A percentile compares a stretch with the other conserved stretches of the same genome.
Conservation (phyloP, 768 basidiomycete species). For the Macrolepiota fuliginosa region DNA sequence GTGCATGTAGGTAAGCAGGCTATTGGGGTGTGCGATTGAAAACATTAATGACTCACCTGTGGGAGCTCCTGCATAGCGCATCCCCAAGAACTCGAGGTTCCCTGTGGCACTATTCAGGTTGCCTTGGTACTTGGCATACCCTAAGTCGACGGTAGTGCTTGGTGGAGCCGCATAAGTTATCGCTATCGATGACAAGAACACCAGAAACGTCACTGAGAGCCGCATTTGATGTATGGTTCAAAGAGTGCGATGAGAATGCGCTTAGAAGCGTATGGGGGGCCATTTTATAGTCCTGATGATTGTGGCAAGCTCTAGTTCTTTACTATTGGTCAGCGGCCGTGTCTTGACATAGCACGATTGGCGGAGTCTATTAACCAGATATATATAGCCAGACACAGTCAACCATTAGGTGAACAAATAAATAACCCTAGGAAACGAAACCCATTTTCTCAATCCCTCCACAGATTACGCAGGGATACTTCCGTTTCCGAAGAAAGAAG, state of each 20-base stretch:
- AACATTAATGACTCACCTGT: conserved; percentile 29
- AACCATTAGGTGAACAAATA: not conserved
- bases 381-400: not conserved
- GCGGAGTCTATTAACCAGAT: not conserved
- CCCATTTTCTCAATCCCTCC: not conserved
- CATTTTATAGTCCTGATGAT: not conserved
- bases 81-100: conserved; percentile 37
- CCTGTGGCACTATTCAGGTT: conserved; percentile 28
- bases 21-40: not conserved
- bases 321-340: not conserved
- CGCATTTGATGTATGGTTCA: not conserved
- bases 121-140: conserved; percentile 45
- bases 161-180: not conserved
- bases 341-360: not conserved
- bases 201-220: not conserved
- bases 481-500: not conserved
- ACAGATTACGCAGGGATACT: not conserved
- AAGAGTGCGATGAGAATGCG: not conserved
- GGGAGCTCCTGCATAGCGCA: conserved; percentile 51
- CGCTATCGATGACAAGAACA: not conserved
- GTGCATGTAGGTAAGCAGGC: not conserved
- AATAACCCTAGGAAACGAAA: not conserved
- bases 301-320: not conserved
- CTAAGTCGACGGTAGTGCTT: conserved; percentile 33
- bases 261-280: too few species aligned